Base-by-base conservation (phyloP, 1,284 basidiomycete species). In the Rugosomyces carneus region DNA sequence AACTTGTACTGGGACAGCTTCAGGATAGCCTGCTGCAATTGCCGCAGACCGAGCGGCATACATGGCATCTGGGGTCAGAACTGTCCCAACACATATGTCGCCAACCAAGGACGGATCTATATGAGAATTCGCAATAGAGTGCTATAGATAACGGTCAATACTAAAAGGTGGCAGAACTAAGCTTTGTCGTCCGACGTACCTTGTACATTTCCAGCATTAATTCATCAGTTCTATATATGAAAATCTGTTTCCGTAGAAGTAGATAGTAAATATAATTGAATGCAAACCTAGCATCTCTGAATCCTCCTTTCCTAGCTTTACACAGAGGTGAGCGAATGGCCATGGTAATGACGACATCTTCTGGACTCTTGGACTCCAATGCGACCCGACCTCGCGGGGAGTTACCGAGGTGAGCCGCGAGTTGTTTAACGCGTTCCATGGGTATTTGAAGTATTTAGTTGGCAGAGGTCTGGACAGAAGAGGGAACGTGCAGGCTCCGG, bases 311-410 rank as follows among this genome's bases (percentile, higher is more conserved):
- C 62, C 75, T 82, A 1, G 89, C 81, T 57, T 82, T 89, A 55
- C 81, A 84, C 42, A 89, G 60, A 0, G 85, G 84, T 1, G 84
- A 85, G 18, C 88, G 79, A 54, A 84, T 78, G 46, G 87, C 84
- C 69, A 85, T 75, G 1, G 84, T 89, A 52, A 90, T 80, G 58
- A 90, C 88, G 7, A 90, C 81, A 71, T 89, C 86, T 52, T 87
- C 76, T 2, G 78, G 76, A 42, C 63, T 71, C 61, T 85, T 81
- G 31, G 63, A 65, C 51, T 78, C 68, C 38, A 87, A 66, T 13
- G 71, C 68, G 24, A 68, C 63, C 4, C 75, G 59, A 18, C 75
- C 76, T 38, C 56, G 64, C 5, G 73, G 57, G 2, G 73, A 54
- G 1, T 66, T 60, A 16, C 69, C 60, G 44, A 85, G 63, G 54